A percentile compares a stretch with the other conserved stretches of the same genome.
Conservation (phyloP, 2,329 filamentous ascomycete genomes). For the Pyrenochaeta sp. region DNA sequence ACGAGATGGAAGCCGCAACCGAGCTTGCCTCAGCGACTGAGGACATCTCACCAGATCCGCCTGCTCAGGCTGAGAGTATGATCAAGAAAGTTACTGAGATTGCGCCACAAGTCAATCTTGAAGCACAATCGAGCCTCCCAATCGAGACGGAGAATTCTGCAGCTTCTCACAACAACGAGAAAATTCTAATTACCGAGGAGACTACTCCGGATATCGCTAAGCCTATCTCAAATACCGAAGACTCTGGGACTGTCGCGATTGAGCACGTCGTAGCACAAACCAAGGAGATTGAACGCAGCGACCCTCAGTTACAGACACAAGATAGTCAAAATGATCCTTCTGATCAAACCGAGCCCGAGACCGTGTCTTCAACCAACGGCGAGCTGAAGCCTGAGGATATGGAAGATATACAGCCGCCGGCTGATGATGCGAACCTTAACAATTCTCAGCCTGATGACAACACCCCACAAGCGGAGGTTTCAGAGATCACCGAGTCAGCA, state of each 20-base stretch:
- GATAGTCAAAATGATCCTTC: conserved; percentile 12
- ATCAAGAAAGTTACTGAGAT: background rate
- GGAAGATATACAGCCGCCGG: background rate
- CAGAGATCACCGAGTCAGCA: background rate
- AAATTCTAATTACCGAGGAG: background rate
- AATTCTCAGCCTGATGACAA: background rate
- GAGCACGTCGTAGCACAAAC: background rate
- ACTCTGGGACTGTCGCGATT: background rate
- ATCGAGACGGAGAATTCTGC: background rate
- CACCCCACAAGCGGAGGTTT: background rate
- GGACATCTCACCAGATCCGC: background rate
- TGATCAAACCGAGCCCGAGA: conserved; percentile 7
- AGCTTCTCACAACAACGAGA: background rate
- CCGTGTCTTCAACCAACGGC: background rate
- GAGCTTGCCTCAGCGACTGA: background rate
- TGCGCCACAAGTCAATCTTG: conserved; percentile 1
- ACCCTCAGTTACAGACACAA: conserved; percentile 4
- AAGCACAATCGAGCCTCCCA: background rate
- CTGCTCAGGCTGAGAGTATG: background rate
- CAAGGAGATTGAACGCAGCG: conserved; percentile 6
- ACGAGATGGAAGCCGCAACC: background rate
- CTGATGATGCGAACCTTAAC: background rate
- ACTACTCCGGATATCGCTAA: background rate
- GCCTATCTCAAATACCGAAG: background rate
- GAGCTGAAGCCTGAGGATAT: background rate